Conservation (phyloP, 202 grass and related monocot species). For the Saccharum hybrid region DNA sequence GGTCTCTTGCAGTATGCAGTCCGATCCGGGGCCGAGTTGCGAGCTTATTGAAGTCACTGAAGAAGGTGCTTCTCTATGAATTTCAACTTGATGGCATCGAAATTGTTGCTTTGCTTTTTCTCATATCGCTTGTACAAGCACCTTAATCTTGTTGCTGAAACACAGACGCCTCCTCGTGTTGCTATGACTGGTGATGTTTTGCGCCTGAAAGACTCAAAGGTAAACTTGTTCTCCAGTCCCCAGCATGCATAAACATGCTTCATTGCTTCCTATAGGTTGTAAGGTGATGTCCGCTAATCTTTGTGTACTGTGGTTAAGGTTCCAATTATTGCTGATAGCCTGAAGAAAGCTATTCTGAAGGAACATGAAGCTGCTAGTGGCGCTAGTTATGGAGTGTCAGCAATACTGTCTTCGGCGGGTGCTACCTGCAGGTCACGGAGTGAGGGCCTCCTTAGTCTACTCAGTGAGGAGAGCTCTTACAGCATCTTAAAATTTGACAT, state of each 20-base stretch:
- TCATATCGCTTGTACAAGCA: not conserved
- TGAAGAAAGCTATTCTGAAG: slow-evolving; percentile 71
- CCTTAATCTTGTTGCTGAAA: slow-evolving; percentile 5
- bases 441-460: slow-evolving; percentile 67
- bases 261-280: not conserved
- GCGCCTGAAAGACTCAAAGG: slow-evolving; percentile 70
- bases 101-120: slow-evolving; percentile 13
- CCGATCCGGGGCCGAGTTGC: slow-evolving; percentile 61
- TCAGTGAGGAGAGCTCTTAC: slow-evolving; percentile 70
- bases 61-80: slow-evolving; percentile 55
- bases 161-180: slow-evolving; percentile 72
- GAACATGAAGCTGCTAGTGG: slow-evolving; percentile 60
- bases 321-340: slow-evolving; percentile 61
- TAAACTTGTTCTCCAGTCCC: slow-evolving; percentile 36
- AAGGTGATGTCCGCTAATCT: slow-evolving; percentile 38
- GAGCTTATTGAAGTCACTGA: slow-evolving; percentile 66
- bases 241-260: slow-evolving; percentile 16
- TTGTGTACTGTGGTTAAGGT: slow-evolving; percentile 47
- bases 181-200: slow-evolving; percentile 87
- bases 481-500: slow-evolving; percentile 86
- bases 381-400: slow-evolving; percentile 68
- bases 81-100: not conserved
- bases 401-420: slow-evolving; percentile 66
- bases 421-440: slow-evolving; percentile 59
- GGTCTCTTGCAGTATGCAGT: slow-evolving; percentile 73